Percentiles rank a stretch among this genome's conserved stretches.
These are phyloP conservation scores for Candolleomyces aberdarensis DNA, from an alignment of 768 basidiomycete genomes.

Conservation along the genomic window DNA sequence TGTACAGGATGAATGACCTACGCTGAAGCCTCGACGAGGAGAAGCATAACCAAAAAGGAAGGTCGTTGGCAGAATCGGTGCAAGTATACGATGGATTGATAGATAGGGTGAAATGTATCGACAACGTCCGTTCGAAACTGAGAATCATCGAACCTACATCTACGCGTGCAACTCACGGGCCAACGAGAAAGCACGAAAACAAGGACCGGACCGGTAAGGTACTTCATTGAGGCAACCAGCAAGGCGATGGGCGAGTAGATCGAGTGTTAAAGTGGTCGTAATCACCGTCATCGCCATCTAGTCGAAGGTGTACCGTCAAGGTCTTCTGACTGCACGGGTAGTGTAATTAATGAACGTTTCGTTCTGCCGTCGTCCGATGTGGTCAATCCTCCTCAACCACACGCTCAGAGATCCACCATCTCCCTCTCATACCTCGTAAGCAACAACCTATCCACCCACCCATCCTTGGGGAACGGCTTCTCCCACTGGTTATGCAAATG, in stretches of 20 bases:
- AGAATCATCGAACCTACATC: background rate
- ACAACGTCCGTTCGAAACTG: background rate
- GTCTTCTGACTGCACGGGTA: too few species aligned
- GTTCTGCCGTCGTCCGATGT: background rate
- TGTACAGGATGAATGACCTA: too few species aligned
- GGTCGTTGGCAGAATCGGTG: background rate
- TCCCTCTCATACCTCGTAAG: conserved; percentile 56
- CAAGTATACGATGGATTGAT: background rate
- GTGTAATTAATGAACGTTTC: background rate
- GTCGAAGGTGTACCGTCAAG: too few species aligned
- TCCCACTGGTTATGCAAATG: conserved; percentile 98
- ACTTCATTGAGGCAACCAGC: background rate
- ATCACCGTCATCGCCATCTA: too few species aligned
- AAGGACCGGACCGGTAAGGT: background rate
- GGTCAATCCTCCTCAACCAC: background rate
- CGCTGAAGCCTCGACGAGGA: too few species aligned
- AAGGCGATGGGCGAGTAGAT: background rate
- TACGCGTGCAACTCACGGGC: background rate
- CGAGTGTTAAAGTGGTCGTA: too few species aligned
- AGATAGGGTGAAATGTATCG: background rate
- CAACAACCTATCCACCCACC: conserved; percentile 86
- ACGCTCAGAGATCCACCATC: conserved; percentile 14
- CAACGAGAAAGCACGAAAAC: background rate
- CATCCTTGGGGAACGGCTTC: conserved; percentile 74
- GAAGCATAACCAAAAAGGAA: too few species aligned